These are phyloP conservation scores for Aspergillus hortae DNA, from an alignment of 2,329 filamentous ascomycete genomes.

Conservation along the genomic window DNA sequence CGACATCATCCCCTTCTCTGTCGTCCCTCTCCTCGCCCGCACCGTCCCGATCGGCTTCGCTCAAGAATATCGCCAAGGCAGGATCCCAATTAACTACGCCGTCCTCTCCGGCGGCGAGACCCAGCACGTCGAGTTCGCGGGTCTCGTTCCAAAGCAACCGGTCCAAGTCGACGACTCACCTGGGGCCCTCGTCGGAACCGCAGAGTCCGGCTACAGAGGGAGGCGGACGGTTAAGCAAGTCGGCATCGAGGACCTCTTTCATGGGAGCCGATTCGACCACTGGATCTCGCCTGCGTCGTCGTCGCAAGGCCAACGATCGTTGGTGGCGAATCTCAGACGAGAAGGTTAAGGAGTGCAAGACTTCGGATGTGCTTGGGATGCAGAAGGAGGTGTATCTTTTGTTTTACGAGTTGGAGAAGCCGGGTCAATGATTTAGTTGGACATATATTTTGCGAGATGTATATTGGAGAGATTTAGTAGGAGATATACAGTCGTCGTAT, in stretches of 20 bases:
- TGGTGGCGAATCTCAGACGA: constrained; percentile 99
- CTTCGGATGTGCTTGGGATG: constrained; percentile 84
- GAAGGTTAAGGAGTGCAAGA: constrained; percentile 92
- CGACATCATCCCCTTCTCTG: constrained; percentile 32
- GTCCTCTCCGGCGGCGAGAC: constrained; percentile 17
- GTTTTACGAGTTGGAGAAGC: constrained; percentile 83
- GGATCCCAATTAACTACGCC: constrained; percentile 16
- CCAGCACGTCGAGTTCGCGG: constrained; percentile 30
- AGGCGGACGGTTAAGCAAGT: constrained; percentile 23
- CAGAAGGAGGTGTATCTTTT: constrained; percentile 93
- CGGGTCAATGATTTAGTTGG: constrained; percentile 4
- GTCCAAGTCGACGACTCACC: constrained; percentile 24
- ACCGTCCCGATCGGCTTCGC: constrained; percentile 14
- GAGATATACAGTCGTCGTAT: no score
- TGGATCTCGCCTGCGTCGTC: constrained; percentile 50
- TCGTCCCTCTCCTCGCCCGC: constrained; percentile 26
- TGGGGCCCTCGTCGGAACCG: constrained; percentile 21
- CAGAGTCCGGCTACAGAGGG: constrained; percentile 24
- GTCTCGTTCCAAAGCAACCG: constrained; percentile 31
- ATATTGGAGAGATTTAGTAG: no score
- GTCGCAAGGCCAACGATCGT: constrained; percentile 63
- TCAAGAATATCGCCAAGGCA: constrained; percentile 8
- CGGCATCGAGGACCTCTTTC: constrained; percentile 21
- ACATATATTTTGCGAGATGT: no score
- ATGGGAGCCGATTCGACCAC: constrained; percentile 24